phyloP scores from a whole-genome alignment of 192 early-diverging fungal species.

The Backusella macrospora region DNA sequence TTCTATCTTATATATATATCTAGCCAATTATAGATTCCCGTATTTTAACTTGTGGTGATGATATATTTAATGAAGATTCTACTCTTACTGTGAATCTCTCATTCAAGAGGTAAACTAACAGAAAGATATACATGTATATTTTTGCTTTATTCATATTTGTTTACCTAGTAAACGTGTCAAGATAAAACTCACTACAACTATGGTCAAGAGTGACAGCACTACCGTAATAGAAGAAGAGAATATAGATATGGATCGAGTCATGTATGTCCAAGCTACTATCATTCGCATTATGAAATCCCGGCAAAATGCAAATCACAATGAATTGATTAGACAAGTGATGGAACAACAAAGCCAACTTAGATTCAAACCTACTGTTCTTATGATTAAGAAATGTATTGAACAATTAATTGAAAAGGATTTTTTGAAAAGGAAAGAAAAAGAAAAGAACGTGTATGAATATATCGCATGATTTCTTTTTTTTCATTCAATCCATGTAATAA shows the following conservation, averaged over 20 bases:
- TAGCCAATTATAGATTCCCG: not conserved
- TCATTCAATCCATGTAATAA: too few species aligned
- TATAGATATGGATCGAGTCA: not conserved
- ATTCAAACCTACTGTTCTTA: not conserved
- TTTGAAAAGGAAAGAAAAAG: constrained; percentile 2
- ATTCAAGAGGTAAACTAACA: not conserved
- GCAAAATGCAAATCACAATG: not conserved
- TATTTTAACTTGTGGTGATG: not conserved
- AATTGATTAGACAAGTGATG: not conserved
- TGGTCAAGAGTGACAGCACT: not conserved
- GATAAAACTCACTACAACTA: not conserved
- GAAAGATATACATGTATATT: too few species aligned
- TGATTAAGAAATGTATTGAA: not conserved
- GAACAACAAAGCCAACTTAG: not conserved
- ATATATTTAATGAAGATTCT: not conserved
- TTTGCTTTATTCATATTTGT: too few species aligned
- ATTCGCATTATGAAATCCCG: not conserved
- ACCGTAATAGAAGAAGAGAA: not conserved
- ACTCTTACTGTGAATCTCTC: not conserved
- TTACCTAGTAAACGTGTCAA: not conserved
- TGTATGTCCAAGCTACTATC: not conserved
- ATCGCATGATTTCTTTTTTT: not conserved
- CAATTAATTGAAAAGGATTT: constrained; percentile 1
- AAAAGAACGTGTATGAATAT: constrained; percentile 1
- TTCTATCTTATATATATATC: not conserved